Percentiles rank a stretch among this genome's conserved stretches.
Evolutionary conservation across 2,329 filamentous ascomycete species (phyloP).

Genomic region (Colletotrichum trifolii): DNA sequence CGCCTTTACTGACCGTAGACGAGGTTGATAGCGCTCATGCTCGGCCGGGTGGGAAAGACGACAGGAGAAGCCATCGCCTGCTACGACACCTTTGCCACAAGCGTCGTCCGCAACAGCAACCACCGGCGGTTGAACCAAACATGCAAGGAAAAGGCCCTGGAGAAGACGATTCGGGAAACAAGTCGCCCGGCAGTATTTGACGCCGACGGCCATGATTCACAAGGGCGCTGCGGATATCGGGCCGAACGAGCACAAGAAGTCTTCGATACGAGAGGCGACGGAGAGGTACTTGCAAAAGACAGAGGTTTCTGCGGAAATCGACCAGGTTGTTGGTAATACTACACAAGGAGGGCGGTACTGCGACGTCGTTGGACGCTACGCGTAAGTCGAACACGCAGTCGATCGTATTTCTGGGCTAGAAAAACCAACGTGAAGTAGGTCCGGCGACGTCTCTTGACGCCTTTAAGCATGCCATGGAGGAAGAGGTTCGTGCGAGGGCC

Average conservation of each 20-base stretch:
- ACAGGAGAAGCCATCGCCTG: slow-evolving; percentile 54
- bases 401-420: neutral
- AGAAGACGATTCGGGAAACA: slow-evolving; percentile 41
- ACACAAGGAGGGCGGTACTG: slow-evolving; percentile 15
- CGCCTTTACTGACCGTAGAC: slow-evolving; percentile 17
- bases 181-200: slow-evolving; percentile 34
- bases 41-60: slow-evolving; percentile 57
- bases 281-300: slow-evolving; percentile 37
- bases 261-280: slow-evolving; percentile 41
- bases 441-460: slow-evolving; percentile 25
- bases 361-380: slow-evolving; percentile 38
- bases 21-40: slow-evolving; percentile 59
- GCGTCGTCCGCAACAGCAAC: slow-evolving; percentile 47
- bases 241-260: slow-evolving; percentile 42
- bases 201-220: slow-evolving; percentile 40
- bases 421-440: slow-evolving; percentile 1
- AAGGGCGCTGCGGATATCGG: slow-evolving; percentile 39
- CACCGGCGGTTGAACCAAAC: slow-evolving; percentile 35
- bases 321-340: slow-evolving; percentile 39
- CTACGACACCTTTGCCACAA: slow-evolving; percentile 50
- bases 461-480: neutral
- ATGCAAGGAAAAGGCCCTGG: slow-evolving; percentile 42
- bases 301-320: slow-evolving; percentile 35
- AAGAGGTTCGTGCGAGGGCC: neutral
- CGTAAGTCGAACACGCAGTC: slow-evolving; percentile 35